A percentile compares a stretch with the other conserved stretches of the same genome.
Evolutionary conservation across 192 early-diverging fungal species (phyloP).

Genomic region (Backusella morwellensis): DNA sequence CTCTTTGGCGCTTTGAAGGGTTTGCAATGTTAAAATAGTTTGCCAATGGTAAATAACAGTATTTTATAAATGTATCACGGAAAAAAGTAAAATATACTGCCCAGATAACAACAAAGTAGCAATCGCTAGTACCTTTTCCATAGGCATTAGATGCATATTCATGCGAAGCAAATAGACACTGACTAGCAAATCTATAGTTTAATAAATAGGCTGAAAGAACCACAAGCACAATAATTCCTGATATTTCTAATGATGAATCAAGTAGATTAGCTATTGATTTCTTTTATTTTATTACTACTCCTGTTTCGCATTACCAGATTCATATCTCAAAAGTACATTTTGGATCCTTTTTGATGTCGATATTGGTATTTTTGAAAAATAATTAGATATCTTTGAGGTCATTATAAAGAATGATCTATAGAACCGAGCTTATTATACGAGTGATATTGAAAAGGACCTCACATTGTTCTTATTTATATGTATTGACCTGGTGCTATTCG

Average conservation of each 20-base stretch:
- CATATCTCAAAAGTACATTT: not conserved
- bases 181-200: slow-evolving; percentile 5
- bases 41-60: slow-evolving; percentile 44
- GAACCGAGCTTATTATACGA: not conserved
- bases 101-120: slow-evolving; percentile 66
- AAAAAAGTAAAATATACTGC: slow-evolving; percentile 61
- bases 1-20: slow-evolving; percentile 43
- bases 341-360: not conserved
- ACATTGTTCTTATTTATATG: not conserved
- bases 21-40: slow-evolving; percentile 37
- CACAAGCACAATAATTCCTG: not conserved
- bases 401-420: not conserved
- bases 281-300: not conserved
- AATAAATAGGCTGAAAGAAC: slow-evolving; percentile 15
- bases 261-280: not conserved
- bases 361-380: not conserved
- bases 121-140: slow-evolving; percentile 53
- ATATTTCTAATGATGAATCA: slow-evolving; percentile 4
- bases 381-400: not conserved
- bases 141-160: slow-evolving; percentile 18
- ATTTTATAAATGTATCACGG: slow-evolving; percentile 56
- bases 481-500: not conserved
- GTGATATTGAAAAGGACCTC: not conserved
- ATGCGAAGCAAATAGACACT: slow-evolving; percentile 15
- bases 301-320: not conserved